Base-by-base conservation (phyloP, 257 asterid species). In the Fraxinus americana region DNA sequence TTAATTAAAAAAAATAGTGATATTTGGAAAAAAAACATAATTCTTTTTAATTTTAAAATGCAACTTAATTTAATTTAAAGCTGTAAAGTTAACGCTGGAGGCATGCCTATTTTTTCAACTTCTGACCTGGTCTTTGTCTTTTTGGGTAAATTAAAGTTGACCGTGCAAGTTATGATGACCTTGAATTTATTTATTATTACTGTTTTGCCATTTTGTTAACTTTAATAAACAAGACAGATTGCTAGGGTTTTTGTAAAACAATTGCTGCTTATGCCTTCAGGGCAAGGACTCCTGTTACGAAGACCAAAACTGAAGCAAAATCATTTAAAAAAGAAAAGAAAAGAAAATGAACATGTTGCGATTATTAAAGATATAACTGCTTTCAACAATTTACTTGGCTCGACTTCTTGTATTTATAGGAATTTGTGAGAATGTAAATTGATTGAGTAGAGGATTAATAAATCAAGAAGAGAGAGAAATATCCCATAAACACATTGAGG, bases 41-140 rank as follows among this genome's bases (percentile, higher is more conserved):
- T 67, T 74, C 21, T 59, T 75, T 73, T 29, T 30, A 73, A 77
- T 83, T 79, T 61, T 38, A 86, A 87, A 81, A 82, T 79, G 67
- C 41, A 79, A 73, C 71, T 89, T 85, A 81, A 61, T 21, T 61
- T 88, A 85, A 75, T 82, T 77, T 78, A 86, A 86, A 86, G 89
- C 96, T 91, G 94, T 91, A 89, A 92, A 90, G 97, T 81, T 82
- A 88, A 91, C 84, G 83, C 88, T 89, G 88, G 88, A 88, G 87
- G 77, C 88, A 91, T 70, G 43, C 30, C 77, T 59, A 65, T 21
- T 75, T 83, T 78, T 79, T 81, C 78, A 79, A 84, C 76, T 85
- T 76, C 84, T 87, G 91, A 87, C 90, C 84, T 76, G 82, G 75
- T 83, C 84, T 78, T 77, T 87, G 86, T 88, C 88, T 80, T 81